phyloP scores from a whole-genome alignment of 805 yeast genomes.

The Yamadazyma phyllophila region DNA sequence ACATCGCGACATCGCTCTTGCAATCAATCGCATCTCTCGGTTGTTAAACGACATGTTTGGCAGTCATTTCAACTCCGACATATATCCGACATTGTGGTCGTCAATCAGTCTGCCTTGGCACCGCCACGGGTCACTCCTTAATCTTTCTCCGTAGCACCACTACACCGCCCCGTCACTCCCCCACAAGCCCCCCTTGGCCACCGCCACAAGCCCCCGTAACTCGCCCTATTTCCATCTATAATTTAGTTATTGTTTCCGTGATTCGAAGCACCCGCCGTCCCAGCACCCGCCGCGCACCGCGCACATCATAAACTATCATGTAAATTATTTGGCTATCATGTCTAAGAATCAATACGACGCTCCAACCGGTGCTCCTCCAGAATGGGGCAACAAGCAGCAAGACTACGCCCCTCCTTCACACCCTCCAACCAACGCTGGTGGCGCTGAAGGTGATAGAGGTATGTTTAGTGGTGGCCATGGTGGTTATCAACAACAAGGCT shows the following conservation, averaged over 20 bases:
- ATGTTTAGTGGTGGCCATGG: conserved; percentile 17
- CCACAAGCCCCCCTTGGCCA: neutral
- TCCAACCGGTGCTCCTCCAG: conserved; percentile 32
- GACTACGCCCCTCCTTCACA: conserved; percentile 22
- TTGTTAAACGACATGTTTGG: no score
- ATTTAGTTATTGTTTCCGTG: neutral
- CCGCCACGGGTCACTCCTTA: neutral
- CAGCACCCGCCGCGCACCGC: neutral
- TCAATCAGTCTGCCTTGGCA: neutral
- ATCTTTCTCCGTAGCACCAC: neutral
- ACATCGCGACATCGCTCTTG: no score
- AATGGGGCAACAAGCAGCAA: conserved; percentile 17
- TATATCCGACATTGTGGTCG: neutral
- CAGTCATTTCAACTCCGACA: no score
- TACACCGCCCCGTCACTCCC: neutral
- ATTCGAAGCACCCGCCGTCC: neutral
- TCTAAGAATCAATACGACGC: conserved; percentile 11
- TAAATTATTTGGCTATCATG: neutral
- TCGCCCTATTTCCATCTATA: neutral
- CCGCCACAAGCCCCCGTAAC: neutral
- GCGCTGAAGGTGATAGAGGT: conserved; percentile 22
- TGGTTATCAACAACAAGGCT: conserved; percentile 17
- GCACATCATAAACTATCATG: neutral
- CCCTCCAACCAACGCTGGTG: conserved; percentile 17
- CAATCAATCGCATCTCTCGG: no score